Conservation (phyloP, 768 basidiomycete genomes). For the Leccinum subtestaceum region DNA sequence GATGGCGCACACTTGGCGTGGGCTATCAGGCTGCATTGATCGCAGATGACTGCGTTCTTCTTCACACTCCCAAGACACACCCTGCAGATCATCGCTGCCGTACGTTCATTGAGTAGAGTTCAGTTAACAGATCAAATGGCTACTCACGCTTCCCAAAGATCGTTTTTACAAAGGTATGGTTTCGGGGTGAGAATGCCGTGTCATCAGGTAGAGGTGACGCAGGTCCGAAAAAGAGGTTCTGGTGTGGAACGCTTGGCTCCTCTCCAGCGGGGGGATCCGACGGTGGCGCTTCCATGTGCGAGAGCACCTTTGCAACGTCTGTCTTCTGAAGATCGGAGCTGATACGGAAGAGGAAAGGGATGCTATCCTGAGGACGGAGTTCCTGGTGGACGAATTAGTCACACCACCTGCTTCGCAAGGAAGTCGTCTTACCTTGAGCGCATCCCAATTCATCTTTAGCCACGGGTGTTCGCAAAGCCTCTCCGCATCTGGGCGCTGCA, state of each 20-base stretch:
- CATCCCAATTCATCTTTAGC: slow-evolving; percentile 78
- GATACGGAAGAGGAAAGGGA: slow-evolving; percentile 91
- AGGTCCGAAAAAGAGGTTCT: slow-evolving; percentile 39
- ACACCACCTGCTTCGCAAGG: background rate
- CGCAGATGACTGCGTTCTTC: slow-evolving; percentile 85
- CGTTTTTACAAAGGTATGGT: slow-evolving; percentile 88
- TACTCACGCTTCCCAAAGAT: slow-evolving; percentile 87
- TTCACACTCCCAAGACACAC: slow-evolving; percentile 79
- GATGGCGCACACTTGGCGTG: slow-evolving; percentile 74
- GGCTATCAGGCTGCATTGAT: slow-evolving; percentile 84
- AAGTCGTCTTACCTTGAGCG: slow-evolving; percentile 58
- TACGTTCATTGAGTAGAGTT: slow-evolving; percentile 8
- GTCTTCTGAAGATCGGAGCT: slow-evolving; percentile 81
- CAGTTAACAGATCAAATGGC: background rate
- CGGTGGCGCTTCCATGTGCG: slow-evolving; percentile 43
- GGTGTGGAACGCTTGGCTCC: slow-evolving; percentile 36
- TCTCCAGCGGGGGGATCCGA: slow-evolving; percentile 45
- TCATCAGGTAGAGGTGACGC: slow-evolving; percentile 30
- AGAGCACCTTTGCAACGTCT: slow-evolving; percentile 55
- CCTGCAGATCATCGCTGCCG: slow-evolving; percentile 78
- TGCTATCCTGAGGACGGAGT: slow-evolving; percentile 88
- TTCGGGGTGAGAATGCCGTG: slow-evolving; percentile 52
- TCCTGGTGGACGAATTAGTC: slow-evolving; percentile 43
- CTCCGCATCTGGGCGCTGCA: slow-evolving; percentile 78
- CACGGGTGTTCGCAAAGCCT: slow-evolving; percentile 87